Percentiles rank a stretch among this genome's conserved stretches.
phyloP scores from a whole-genome alignment of 345 rosid genomes.

The Melaleuca quinquenervia region DNA sequence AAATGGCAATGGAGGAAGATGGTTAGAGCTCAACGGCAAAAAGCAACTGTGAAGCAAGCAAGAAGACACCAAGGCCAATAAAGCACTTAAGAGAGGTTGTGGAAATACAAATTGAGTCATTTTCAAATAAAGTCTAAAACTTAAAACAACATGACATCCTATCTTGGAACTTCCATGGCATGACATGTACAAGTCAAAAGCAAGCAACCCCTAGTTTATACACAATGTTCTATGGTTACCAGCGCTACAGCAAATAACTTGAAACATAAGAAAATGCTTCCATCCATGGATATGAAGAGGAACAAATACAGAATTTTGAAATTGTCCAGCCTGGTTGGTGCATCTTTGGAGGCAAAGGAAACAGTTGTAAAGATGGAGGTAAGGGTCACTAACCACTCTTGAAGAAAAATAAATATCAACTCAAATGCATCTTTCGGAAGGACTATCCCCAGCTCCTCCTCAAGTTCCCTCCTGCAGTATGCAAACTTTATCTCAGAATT shows the following conservation, averaged over 20 bases:
- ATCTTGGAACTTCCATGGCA: not conserved
- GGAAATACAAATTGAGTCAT: not conserved
- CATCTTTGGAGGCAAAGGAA: not conserved
- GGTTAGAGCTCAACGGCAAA: not conserved
- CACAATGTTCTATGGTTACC: not conserved
- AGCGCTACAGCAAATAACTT: not conserved
- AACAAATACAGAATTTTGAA: not conserved
- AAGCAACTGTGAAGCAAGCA: not conserved
- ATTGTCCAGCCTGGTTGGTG: not conserved
- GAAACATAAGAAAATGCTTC: not conserved
- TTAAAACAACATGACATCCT: not conserved
- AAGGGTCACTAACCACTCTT: constrained; percentile 53
- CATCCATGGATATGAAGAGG: not conserved
- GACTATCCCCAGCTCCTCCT: constrained; percentile 74
- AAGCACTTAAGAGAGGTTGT: not conserved
- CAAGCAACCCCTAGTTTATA: not conserved
- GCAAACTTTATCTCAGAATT: not conserved
- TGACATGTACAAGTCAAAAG: not conserved
- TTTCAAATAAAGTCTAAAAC: not conserved
- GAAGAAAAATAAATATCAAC: constrained; percentile 52
- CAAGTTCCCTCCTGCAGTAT: constrained; percentile 68
- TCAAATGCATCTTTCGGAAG: constrained; percentile 94
- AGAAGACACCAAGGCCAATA: not conserved
- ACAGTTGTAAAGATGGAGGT: not conserved
- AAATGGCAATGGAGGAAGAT: not conserved